Conservation (phyloP, 257 asterid genomes). For the Solanum virginianum region DNA sequence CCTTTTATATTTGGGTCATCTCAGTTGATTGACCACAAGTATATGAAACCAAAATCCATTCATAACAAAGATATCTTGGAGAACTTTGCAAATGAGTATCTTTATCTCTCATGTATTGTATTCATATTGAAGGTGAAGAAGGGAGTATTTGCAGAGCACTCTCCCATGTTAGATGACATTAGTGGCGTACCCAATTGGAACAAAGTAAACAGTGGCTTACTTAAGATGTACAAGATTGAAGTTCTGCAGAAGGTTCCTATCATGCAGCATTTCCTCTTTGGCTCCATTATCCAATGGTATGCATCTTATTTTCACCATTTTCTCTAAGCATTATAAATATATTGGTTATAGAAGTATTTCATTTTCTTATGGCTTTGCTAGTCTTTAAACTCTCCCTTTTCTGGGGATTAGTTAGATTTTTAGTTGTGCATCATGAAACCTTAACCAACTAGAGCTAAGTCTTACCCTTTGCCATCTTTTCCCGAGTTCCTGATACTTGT, state of each 20-base stretch:
- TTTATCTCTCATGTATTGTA: conserved; percentile 67
- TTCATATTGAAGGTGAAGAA: conserved; percentile 85
- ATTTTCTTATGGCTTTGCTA: not conserved
- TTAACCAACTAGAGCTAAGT: not conserved
- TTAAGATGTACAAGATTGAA: conserved; percentile 89
- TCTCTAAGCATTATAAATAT: not conserved
- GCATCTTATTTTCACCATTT: conserved; percentile 1
- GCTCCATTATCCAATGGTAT: conserved; percentile 83
- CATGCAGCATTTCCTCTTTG: conserved; percentile 94
- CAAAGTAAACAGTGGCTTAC: conserved; percentile 83
- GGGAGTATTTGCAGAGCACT: conserved; percentile 91
- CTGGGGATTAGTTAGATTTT: not conserved
- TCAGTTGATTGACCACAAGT: conserved; percentile 86
- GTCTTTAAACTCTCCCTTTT: not conserved
- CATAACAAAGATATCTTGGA: conserved; percentile 86
- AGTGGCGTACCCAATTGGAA: conserved; percentile 90
- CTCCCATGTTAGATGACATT: conserved; percentile 93
- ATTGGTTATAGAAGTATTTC: not conserved
- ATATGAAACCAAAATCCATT: conserved; percentile 94
- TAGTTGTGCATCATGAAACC: not conserved
- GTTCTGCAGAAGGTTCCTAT: conserved; percentile 93
- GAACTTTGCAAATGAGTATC: conserved; percentile 60
- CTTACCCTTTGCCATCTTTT: not conserved
- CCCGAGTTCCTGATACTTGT: not conserved
- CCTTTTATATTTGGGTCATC: conserved; percentile 88